A percentile compares a stretch with the other conserved stretches of the same genome.
Conservation (phyloP, 2,329 filamentous ascomycete species). For the Pyrenophora seminiperda region DNA sequence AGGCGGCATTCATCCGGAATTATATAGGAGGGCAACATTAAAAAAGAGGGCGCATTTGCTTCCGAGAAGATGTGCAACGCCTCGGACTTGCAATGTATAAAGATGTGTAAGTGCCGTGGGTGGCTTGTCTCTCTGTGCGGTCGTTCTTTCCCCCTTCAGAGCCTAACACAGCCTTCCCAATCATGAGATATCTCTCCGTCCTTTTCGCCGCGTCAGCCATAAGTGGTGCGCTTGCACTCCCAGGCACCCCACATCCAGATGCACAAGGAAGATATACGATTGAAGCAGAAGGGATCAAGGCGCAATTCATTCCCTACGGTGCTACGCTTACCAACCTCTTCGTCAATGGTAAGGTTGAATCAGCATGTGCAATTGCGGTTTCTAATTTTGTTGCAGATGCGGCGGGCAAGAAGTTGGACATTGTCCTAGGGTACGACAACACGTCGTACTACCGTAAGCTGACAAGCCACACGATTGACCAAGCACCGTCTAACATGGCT, state of each 20-base stretch:
- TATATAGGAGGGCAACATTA: constrained; percentile 16
- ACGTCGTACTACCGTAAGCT: constrained; percentile 42
- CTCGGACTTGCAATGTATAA: constrained; percentile 13
- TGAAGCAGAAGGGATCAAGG: constrained; percentile 38
- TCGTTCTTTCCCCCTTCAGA: constrained; percentile 7
- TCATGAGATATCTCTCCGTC: constrained; percentile 30
- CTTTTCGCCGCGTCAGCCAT: constrained; percentile 26
- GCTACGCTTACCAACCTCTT: constrained; percentile 44
- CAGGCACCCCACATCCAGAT: constrained; percentile 29
- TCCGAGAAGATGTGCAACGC: background rate
- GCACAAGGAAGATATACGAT: constrained; percentile 37
- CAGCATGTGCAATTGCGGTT: background rate
- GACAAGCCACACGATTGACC: background rate
- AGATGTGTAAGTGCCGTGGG: constrained; percentile 6
- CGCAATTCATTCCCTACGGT: constrained; percentile 45
- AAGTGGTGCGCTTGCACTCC: constrained; percentile 13
- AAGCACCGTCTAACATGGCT: constrained; percentile 10
- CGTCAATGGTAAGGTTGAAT: constrained; percentile 32
- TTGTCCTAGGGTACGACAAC: constrained; percentile 44
- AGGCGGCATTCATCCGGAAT: constrained; percentile 16
- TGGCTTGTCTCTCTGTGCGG: constrained; percentile 3
- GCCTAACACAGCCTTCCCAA: background rate
- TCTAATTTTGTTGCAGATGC: constrained; percentile 31
- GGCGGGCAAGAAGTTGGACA: constrained; percentile 37
- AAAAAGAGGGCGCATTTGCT: constrained; percentile 16